Percentiles rank a stretch among this genome's conserved stretches.
Evolutionary conservation across 2,329 filamentous ascomycete genomes (phyloP).

Genomic region (Calonectria ilicicola): DNA sequence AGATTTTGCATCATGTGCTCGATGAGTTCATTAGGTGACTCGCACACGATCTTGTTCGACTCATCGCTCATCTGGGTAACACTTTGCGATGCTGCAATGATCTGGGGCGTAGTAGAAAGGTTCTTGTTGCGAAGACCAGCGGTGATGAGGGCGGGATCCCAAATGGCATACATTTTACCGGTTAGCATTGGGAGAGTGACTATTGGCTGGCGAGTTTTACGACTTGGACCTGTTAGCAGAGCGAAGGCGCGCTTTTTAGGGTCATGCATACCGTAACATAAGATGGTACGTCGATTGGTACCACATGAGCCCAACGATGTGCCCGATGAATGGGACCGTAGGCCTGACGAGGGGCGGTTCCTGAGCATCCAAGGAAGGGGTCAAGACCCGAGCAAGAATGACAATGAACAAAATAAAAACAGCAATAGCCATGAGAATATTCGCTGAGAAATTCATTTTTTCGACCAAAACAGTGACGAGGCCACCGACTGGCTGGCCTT

Average conservation of each 20-base stretch:
- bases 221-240: background rate
- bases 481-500: background rate
- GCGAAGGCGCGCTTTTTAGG: background rate
- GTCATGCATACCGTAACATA: background rate
- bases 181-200: slow-evolving; percentile 58
- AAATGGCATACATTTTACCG: slow-evolving; percentile 58
- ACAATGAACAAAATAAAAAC: background rate
- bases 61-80: background rate
- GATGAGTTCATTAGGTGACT: slow-evolving; percentile 24
- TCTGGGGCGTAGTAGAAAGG: slow-evolving; percentile 57
- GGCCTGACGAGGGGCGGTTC: slow-evolving; percentile 14
- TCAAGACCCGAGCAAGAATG: background rate
- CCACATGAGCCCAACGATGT: slow-evolving; percentile 1
- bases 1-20: slow-evolving; percentile 34
- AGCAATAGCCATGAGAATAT: background rate
- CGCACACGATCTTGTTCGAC: background rate
- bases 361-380: background rate
- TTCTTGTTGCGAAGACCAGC: slow-evolving; percentile 54
- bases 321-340: slow-evolving; percentile 8
- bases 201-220: slow-evolving; percentile 43
- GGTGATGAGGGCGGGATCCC: slow-evolving; percentile 52
- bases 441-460: background rate
- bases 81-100: slow-evolving; percentile 44
- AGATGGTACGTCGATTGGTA: slow-evolving; percentile 8
- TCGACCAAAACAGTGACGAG: background rate